Base-by-base conservation (phyloP, 1,284 basidiomycete genomes). In the Cutaneotrichosporon spelunceum region DNA sequence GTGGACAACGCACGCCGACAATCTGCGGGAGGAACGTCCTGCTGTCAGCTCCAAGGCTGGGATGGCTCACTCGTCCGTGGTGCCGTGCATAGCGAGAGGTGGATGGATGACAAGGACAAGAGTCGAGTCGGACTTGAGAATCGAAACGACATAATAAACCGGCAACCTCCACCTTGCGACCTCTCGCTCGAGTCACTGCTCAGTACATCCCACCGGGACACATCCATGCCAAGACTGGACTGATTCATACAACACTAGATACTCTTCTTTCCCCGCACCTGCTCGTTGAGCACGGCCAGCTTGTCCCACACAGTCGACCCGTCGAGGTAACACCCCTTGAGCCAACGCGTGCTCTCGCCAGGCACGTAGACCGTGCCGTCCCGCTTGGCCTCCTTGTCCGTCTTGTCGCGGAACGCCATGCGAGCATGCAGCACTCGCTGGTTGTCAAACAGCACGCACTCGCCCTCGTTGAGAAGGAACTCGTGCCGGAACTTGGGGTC, bases 381-480 rank as follows among this genome's bases (percentile, higher is more conserved):
- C 29, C 34, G 56, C 61, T 47, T 53, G 10, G 62, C 50, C 58
- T 72, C 68, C 34, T 61, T 69, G 71, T 57, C 72, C 10, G 64
- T 68, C 30, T 66, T 70, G 58, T 86, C 84, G 44, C 78, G 73
- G 75, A 98, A 99, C 3, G 87, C 88, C 1, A 86, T 90, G 11
- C 95, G 81, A 0, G 91, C 91, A 74, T 99, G 95, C 61, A 98
- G 78, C 3, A 96, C 87, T n/a, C 95, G 82, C 24, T 93, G 82
- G 71, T 98, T 99, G 76, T 98, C 93, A 70, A 99, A 99, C 14
- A 95, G 68, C 34, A 92, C 93, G 21, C 88, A 87, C 67, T 97
- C 92, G 48, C 93, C 92, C 75, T 93, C 91, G 36, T 81, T 75
- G 59, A 98, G 80, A 57, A 84, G 86, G 76, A 91, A 87, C 68